phyloP scores from a whole-genome alignment of 2,329 filamentous ascomycete genomes.

The Elsinoe perseae region DNA sequence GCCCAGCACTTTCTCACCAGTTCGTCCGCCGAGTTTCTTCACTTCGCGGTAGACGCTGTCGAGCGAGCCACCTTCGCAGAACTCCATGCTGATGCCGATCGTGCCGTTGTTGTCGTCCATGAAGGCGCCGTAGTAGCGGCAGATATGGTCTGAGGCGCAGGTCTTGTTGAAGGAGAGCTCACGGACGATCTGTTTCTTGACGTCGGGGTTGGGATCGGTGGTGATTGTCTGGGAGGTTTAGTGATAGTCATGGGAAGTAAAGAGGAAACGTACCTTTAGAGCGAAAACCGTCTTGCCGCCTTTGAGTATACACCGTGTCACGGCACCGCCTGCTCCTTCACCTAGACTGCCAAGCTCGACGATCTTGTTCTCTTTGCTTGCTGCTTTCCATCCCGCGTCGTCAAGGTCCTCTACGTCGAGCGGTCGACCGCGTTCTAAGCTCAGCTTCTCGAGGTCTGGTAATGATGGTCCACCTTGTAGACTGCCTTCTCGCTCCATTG shows the following conservation, averaged over 20 bases:
- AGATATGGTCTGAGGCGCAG: slow-evolving; percentile 92
- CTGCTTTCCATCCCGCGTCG: slow-evolving; percentile 90
- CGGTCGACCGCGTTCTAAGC: slow-evolving; percentile 71
- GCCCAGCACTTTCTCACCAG: slow-evolving; percentile 92
- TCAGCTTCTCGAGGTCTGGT: slow-evolving; percentile 70
- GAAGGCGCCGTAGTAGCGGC: slow-evolving; percentile 94
- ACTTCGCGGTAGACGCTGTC: slow-evolving; percentile 98
- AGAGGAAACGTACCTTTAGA: slow-evolving; percentile 61
- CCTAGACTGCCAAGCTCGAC: slow-evolving; percentile 82
- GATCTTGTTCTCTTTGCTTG: slow-evolving; percentile 80
- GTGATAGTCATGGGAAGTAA: slow-evolving; percentile 11
- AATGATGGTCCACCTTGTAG: slow-evolving; percentile 54
- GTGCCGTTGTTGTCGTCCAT: slow-evolving; percentile 93
- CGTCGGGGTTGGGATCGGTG: slow-evolving; percentile 92
- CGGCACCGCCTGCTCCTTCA: slow-evolving; percentile 90
- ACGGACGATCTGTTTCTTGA: slow-evolving; percentile 96
- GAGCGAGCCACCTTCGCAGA: slow-evolving; percentile 91
- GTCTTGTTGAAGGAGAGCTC: slow-evolving; percentile 97
- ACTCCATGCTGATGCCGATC: slow-evolving; percentile 98
- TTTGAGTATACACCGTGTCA: slow-evolving; percentile 82
- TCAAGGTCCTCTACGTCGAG: slow-evolving; percentile 91
- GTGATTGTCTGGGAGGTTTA: slow-evolving; percentile 71
- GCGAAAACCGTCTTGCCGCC: slow-evolving; percentile 93
- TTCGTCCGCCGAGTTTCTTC: slow-evolving; percentile 86
- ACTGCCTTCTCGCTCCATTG: slow-evolving; percentile 76